Percentiles rank a stretch among this genome's conserved stretches.
Evolutionary conservation across 73 alveolate genomes (phyloP).

Genomic region (Paramecium pentaurelia): DNA sequence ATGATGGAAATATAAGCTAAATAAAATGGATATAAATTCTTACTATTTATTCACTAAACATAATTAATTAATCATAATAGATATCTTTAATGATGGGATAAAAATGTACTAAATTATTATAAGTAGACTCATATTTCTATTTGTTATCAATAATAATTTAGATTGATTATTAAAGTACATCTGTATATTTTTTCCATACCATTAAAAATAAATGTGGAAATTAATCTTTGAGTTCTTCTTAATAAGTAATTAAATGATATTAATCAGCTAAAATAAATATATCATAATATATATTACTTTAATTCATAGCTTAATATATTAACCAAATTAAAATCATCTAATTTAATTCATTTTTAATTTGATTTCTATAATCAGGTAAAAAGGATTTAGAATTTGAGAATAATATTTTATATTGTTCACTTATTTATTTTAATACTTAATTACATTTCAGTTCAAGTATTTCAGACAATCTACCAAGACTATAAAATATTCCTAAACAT

Average conservation of each 20-base stretch:
- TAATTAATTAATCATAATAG: background rate
- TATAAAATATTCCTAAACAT: slow-evolving; percentile 46
- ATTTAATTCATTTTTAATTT: slow-evolving; percentile 21
- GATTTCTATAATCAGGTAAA: background rate
- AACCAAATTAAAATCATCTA: background rate
- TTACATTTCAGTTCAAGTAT: background rate
- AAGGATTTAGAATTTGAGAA: background rate
- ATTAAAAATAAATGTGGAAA: slow-evolving; percentile 36
- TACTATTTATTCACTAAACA: slow-evolving; percentile 21
- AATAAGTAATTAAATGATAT: background rate
- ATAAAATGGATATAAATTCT: background rate
- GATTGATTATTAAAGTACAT: background rate
- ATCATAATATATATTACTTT: background rate
- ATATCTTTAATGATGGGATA: background rate
- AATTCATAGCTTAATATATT: slow-evolving; percentile 4
- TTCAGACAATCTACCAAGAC: slow-evolving; percentile 11
- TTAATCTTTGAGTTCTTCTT: background rate
- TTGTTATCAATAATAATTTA: background rate
- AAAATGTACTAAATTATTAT: background rate
- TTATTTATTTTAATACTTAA: background rate
- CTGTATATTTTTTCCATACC: slow-evolving; percentile 38
- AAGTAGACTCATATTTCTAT: background rate
- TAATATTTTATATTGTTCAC: background rate
- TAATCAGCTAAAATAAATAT: background rate
- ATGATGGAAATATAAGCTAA: slow-evolving; percentile 19